These are phyloP conservation scores for Pseudogymnoascus sp. DNA, from an alignment of 2,329 filamentous ascomycete species.

Conservation along the genomic window DNA sequence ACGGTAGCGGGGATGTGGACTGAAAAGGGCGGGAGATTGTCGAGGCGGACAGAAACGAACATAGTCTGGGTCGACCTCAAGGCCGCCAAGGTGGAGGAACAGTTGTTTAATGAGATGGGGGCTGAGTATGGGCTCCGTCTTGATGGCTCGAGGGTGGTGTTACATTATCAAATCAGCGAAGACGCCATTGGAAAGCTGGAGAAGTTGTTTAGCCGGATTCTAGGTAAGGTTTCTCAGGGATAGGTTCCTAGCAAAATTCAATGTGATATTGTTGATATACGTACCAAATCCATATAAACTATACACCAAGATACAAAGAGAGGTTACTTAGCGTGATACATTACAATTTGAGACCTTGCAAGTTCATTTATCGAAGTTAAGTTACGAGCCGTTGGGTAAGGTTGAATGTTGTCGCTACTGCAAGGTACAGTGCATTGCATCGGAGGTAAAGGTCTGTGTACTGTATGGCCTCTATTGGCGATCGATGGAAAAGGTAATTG, in stretches of 20 bases:
- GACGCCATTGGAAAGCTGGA: conserved; percentile 47
- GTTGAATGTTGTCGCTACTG: neutral
- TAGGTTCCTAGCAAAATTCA: neutral
- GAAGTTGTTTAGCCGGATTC: conserved; percentile 37
- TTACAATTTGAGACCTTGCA: neutral
- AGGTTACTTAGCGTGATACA: neutral
- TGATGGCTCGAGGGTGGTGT: conserved; percentile 53
- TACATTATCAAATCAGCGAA: conserved; percentile 65
- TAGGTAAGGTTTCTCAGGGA: conserved; percentile 11
- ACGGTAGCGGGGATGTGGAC: conserved; percentile 56
- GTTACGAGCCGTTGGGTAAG: neutral
- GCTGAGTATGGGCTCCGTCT: conserved; percentile 52
- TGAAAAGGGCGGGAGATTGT: conserved; percentile 52
- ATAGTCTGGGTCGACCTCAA: conserved; percentile 68
- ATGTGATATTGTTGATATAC: neutral
- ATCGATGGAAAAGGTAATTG: neutral
- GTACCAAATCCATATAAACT: neutral
- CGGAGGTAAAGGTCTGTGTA: neutral
- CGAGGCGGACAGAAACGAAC: conserved; percentile 60
- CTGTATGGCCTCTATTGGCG: neutral
- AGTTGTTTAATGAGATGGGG: conserved; percentile 48
- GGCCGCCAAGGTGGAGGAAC: conserved; percentile 43
- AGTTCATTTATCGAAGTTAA: neutral
- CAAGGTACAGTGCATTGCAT: neutral
- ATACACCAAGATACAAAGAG: neutral